Evolutionary conservation across 345 rosid species (phyloP), one percentile per base, ranked within the genome.

Genomic region (Citrus glauca): DNA sequence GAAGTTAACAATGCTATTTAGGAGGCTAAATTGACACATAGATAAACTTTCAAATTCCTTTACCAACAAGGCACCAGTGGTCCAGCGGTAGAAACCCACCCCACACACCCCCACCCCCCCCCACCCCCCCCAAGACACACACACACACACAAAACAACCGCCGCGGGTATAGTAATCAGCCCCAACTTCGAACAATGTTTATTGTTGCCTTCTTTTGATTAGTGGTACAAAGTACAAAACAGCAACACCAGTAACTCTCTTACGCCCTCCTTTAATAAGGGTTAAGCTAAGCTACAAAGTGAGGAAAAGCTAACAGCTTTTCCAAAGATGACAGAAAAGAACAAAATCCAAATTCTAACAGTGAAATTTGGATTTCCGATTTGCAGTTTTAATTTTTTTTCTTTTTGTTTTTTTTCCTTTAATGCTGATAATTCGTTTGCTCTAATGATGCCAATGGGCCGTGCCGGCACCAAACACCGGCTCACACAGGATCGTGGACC

Each of bases 331-430:
- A 61, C 83, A 20, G 83, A 62, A 17, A 67, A 76, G 62, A 56
- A 66, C 20, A 81, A 14, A 42, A 48, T 71, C 57, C 78, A 60
- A 50, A 68, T 85, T 38, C 86, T 85, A 14, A 75, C 66, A 64
- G 84, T 81, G 78, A 83, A 78, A 64, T 85, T 85, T 30, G 90
- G 90, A 28, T 57, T 30, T 42, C 27, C 68, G 42, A 71, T 28
- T 27, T 63, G 20, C 5, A 62, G 4, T 30, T 30, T 7, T 64
- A 0, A 13, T 4, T 50, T 50, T 14, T 50, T 1, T 16, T 16
- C 0, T 48, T 10, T 42, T 3, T 2, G 0, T 42, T 2, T 42
- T 10, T 42, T 48, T 37, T 13, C 2, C 55, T 48, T 3, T 16
- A 50, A 4, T 50, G 20, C 7, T 50, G 20, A 28, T 6, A 7